Percentiles rank a stretch among this genome's conserved stretches.
Conservation (phyloP, 352 stramenopile species). For the Blastocystis sp. region DNA sequence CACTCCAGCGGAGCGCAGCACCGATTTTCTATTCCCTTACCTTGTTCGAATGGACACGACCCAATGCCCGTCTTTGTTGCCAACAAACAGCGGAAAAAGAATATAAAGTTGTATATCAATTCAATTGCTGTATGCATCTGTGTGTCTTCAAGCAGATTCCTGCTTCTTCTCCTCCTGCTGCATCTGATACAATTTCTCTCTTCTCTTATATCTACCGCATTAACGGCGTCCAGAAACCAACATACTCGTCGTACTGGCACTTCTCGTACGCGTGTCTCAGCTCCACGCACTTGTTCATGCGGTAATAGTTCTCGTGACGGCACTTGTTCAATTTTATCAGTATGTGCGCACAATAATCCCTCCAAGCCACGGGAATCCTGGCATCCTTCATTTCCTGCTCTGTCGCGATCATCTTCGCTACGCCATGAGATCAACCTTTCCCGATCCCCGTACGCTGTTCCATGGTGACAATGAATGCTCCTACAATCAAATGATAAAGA, state of each 20-base stretch:
- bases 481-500: not conserved
- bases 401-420: slow-evolving; percentile 47
- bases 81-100: slow-evolving; percentile 12
- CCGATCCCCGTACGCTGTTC: not conserved
- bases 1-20: not conserved
- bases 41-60: not conserved
- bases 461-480: not conserved
- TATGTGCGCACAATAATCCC: slow-evolving; percentile 91
- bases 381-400: slow-evolving; percentile 90
- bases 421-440: not conserved
- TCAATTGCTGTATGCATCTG: slow-evolving; percentile 23
- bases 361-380: slow-evolving; percentile 89
- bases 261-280: slow-evolving; percentile 96
- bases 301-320: slow-evolving; percentile 89
- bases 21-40: not conserved
- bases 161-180: slow-evolving; percentile 27
- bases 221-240: not conserved
- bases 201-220: slow-evolving; percentile 29
- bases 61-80: not conserved
- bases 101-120: not conserved
- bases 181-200: slow-evolving; percentile 13
- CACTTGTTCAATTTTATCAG: slow-evolving; percentile 93
- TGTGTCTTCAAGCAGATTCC: not conserved
- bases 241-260: slow-evolving; percentile 92
- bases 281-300: slow-evolving; percentile 93